Evolutionary conservation across 2,329 filamentous ascomycete species (phyloP), one percentile per base, ranked within the genome.

Genomic region (Pseudogymnoascus sp.): DNA sequence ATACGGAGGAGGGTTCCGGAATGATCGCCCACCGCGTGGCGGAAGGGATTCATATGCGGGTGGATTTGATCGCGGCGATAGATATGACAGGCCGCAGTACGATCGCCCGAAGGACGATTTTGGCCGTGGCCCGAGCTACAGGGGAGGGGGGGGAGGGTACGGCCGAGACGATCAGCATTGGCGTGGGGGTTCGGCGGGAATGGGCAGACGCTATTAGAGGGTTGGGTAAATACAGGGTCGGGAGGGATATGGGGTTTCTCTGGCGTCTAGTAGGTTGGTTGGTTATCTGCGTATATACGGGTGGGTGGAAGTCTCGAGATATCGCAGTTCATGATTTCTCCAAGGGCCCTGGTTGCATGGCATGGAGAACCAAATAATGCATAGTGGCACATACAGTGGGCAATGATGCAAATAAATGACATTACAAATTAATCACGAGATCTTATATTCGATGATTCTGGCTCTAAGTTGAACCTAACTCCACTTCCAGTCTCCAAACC

Each of bases 11-110:
- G 35, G 58, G 9, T 38, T 60, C 33, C 27, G 35, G 33, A 27
- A 60, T 44, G 39, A 44, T 27, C 58, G 48, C 29, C 48, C 48
- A 35, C 48, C 48, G 48, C 48, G 48, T 55, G 29, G 48, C 29
- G 48, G 48, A 33, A 33, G 48, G 21, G 48, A 55, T 3, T 55
- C 48, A 3, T 55, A 55, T 2, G 48, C 48, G 3, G 48, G 48
- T 21, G 48, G 48, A 33, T 55, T 33, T 55, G 48, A 55, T 33
- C 29, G 48, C n/a, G 48, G 48, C 27, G 29, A 55, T 15, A 33
- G 48, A 21, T 35, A 35, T 5, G 29, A 55, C 48, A 55, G 48
- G 25, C 48, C 48, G 15, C 15, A 33, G 29, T 55, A 33, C 21
- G 48, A 55, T 55, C 48, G 48, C 9, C 48, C 48, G 5, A 55